Base-by-base conservation (phyloP, 169 alveolate species). In the Plasmodium cynomolgi region DNA sequence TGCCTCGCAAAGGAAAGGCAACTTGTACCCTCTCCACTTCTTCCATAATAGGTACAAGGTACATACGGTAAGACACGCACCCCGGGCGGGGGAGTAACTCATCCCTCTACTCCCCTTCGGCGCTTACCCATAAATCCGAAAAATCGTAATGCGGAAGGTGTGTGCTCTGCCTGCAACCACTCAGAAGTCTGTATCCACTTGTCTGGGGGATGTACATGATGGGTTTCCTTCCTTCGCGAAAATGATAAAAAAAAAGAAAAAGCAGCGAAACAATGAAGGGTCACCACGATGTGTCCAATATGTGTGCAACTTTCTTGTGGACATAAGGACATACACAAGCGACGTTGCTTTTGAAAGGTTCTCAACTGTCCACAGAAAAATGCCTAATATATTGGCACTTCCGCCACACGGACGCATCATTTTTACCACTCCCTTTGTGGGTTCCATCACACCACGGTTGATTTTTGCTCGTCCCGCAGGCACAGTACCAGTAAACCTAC, bases 361-460 rank as follows among this genome's bases (percentile, higher is more conserved):
- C 37, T 26, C 77, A 20, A 0, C 4, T 68, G 77, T 68, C 7
- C 37, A 68, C 34, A 23, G 15, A 23, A 23, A 23, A 26, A 23
- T 68, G 41, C n/a, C 77, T 68, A 7, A 26, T 7, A 68, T 68
- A 6, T 68, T 1, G 31, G 37, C 39, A 68, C 37, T 23, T 68
- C 37, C 37, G 39, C n/a, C 37, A 20, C 41, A 20, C 2, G 37
- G 31, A 68, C 15, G 3, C 1, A 68, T 23, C 77, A 68, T 37
- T 93, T 95, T 75, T 96, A 96, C 97, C 84, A 7, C 93, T 83
- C 56, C 97, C 97, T 73, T 93, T 95, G 86, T 96, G 97, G 39
- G 95, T 86, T 23, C 97, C 97, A 56, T 95, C 97, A 50, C 97
- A 96, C 97, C 97, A 96, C 15, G 97, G 97, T 86, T 96, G 97